A percentile compares a stretch with the other conserved stretches of the same genome.
phyloP scores from a whole-genome alignment of 345 rosid species.

The Acer negundo region DNA sequence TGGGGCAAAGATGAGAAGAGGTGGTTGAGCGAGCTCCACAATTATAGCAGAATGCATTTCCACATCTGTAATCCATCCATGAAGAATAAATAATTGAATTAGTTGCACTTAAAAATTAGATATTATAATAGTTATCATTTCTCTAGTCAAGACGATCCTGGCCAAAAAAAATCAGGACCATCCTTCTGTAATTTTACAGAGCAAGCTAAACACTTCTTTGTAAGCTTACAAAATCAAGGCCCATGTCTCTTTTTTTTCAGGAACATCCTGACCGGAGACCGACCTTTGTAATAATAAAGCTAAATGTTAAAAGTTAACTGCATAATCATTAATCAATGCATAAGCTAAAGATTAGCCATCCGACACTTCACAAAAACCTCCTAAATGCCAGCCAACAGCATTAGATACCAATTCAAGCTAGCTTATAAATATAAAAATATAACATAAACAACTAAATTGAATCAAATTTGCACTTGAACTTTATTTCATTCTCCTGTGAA shows the following conservation, averaged over 20 bases:
- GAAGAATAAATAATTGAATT: not conserved
- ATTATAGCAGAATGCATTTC: slow-evolving; percentile 46
- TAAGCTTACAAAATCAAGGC: no score
- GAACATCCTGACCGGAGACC: no score
- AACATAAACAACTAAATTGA: not conserved
- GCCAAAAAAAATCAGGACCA: no score
- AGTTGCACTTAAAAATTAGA: not conserved
- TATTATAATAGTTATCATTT: no score
- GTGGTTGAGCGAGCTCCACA: slow-evolving; percentile 32
- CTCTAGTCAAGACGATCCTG: no score
- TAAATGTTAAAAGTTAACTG: not conserved
- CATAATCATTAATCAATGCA: not conserved
- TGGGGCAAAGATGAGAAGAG: slow-evolving; percentile 23
- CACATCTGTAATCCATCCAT: slow-evolving; percentile 36
- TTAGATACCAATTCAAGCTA: not conserved
- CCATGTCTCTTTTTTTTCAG: no score
- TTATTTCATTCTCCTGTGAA: no score
- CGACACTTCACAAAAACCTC: not conserved
- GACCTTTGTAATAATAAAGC: not conserved
- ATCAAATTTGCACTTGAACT: not conserved
- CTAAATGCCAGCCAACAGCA: not conserved
- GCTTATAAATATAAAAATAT: no score
- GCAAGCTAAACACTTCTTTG: no score
- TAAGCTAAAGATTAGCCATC: not conserved
- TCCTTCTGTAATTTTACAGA: no score